Evolutionary conservation across 441 rosid genomes (phyloP).

Genomic region (Omphalea diandra): DNA sequence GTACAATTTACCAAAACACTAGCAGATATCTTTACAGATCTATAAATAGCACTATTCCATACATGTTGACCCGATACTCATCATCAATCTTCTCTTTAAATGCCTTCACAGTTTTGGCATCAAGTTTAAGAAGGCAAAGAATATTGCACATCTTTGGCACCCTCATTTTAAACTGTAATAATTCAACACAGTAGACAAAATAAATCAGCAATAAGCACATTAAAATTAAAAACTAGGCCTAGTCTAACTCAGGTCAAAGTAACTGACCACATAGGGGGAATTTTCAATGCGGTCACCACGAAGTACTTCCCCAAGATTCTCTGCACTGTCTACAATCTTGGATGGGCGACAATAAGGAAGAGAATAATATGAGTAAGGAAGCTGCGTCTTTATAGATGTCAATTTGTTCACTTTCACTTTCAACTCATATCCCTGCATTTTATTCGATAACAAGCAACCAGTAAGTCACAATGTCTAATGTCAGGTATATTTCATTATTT

Average conservation of each 20-base stretch:
- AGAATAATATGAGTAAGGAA: slow-evolving; percentile 82
- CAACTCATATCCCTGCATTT: slow-evolving; percentile 71
- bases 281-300: slow-evolving; percentile 97
- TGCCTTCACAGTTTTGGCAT: slow-evolving; percentile 62
- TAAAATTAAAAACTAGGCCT: background rate
- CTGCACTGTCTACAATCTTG: slow-evolving; percentile 75
- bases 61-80: slow-evolving; percentile 92
- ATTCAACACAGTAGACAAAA: slow-evolving; percentile 15
- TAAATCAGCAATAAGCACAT: background rate
- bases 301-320: slow-evolving; percentile 97
- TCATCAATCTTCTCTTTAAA: slow-evolving; percentile 84
- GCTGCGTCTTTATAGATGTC: slow-evolving; percentile 89
- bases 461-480: too few relatives aligned
- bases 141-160: slow-evolving; percentile 77
- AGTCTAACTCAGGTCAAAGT: slow-evolving; percentile 7
- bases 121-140: slow-evolving; percentile 53
- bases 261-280: slow-evolving; percentile 77
- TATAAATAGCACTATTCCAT: slow-evolving; percentile 31
- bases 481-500: too few relatives aligned
- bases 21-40: background rate
- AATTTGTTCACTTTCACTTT: slow-evolving; percentile 93
- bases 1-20: background rate
- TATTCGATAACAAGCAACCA: background rate
- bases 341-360: slow-evolving; percentile 73
- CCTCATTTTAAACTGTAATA: slow-evolving; percentile 82